Evolutionary conservation across 805 yeast genomes (phyloP).

Genomic region (Wickerhamiella vanderwaltii): DNA sequence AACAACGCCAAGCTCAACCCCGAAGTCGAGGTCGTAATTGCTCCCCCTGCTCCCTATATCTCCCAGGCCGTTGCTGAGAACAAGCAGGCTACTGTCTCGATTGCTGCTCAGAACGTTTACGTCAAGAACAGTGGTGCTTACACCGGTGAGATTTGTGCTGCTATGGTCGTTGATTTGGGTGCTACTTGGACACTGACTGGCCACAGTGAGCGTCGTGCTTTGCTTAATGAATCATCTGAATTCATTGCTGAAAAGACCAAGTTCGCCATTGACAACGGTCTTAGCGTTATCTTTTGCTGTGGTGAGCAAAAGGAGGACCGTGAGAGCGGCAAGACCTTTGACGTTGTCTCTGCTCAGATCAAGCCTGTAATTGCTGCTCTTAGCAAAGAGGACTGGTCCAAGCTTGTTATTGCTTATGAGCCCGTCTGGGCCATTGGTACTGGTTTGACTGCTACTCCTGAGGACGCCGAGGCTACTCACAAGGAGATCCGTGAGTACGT

Average conservation of each 20-base stretch:
- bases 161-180: constrained; percentile 79
- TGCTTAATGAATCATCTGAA: constrained; percentile 82
- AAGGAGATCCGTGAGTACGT: constrained; percentile 75
- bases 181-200: constrained; percentile 93
- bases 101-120: constrained; percentile 88
- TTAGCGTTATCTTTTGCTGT: constrained; percentile 87
- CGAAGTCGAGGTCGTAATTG: constrained; percentile 82
- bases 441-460: constrained; percentile 97
- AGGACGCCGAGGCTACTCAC: constrained; percentile 95
- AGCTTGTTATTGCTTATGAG: constrained; percentile 93
- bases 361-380: constrained; percentile 74
- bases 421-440: constrained; percentile 99
- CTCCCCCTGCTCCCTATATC: constrained; percentile 93
- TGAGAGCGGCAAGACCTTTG: constrained; percentile 74
- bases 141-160: constrained; percentile 94
- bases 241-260: constrained; percentile 87
- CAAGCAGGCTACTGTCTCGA: constrained; percentile 53
- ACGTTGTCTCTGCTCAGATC: constrained; percentile 80
- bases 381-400: constrained; percentile 62
- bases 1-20: constrained; percentile 65
- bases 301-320: constrained; percentile 97
- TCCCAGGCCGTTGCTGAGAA: constrained; percentile 59
- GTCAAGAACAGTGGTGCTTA: constrained; percentile 85
- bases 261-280: constrained; percentile 81
- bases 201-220: constrained; percentile 96